A percentile compares a stretch with the other conserved stretches of the same genome.
These are phyloP conservation scores for Aureobasidium sp. DNA, from an alignment of 2,329 filamentous ascomycete genomes.

Conservation along the genomic window DNA sequence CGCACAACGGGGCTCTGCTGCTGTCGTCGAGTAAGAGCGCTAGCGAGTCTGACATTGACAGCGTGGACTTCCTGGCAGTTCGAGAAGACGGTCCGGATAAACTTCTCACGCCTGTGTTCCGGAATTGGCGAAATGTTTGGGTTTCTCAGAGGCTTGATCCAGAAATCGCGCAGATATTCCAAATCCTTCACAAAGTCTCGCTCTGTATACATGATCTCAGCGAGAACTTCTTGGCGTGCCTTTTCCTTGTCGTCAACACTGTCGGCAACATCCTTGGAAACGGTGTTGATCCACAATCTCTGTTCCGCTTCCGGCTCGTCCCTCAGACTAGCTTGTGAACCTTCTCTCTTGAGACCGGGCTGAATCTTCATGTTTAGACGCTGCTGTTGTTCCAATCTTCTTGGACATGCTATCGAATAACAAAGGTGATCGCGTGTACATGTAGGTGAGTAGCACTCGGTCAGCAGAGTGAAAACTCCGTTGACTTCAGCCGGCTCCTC, in stretches of 20 bases:
- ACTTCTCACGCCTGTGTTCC: conserved; percentile 74
- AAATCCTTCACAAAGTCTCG: conserved; percentile 98
- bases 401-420: conserved; percentile 94
- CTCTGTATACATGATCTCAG: conserved; percentile 97
- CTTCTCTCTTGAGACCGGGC: conserved; percentile 68
- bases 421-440: conserved; percentile 92
- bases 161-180: conserved; percentile 95
- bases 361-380: conserved; percentile 88
- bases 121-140: conserved; percentile 77
- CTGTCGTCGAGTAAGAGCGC: conserved; percentile 80
- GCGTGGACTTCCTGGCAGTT: conserved; percentile 92
- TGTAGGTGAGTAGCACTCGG: conserved; percentile 96
- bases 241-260: conserved; percentile 84
- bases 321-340: conserved; percentile 63
- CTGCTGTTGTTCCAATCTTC: conserved; percentile 88
- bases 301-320: conserved; percentile 89
- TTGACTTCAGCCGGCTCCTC: conserved; percentile 82
- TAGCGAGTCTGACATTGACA: conserved; percentile 82
- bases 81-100: conserved; percentile 89
- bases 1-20: conserved; percentile 83
- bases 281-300: conserved; percentile 98
- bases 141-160: conserved; percentile 84
- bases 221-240: conserved; percentile 97
- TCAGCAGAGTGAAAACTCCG: conserved; percentile 90
- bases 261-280: conserved; percentile 88